Evolutionary conservation across 352 stramenopile species (phyloP).

Genomic region (Hyaloperonospora arabidopsidis): DNA sequence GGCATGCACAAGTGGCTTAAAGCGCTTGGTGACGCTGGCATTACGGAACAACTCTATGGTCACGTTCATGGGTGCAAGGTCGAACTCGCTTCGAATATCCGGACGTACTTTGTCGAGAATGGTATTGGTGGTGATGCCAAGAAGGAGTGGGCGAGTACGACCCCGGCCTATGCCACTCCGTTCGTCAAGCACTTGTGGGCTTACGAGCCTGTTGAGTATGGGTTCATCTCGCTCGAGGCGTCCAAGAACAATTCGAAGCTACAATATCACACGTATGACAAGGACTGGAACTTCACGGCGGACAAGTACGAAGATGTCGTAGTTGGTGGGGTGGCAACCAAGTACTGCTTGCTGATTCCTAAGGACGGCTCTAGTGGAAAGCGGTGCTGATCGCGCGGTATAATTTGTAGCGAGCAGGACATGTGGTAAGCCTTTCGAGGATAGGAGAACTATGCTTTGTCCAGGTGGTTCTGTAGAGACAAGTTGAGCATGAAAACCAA

Average conservation of each 20-base stretch:
- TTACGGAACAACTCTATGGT: constrained; percentile 39
- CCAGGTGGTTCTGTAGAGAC: too few species aligned
- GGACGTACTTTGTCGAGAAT: constrained; percentile 61
- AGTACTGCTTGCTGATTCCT: too few species aligned
- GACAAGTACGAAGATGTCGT: too few species aligned
- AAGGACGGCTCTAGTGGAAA: too few species aligned
- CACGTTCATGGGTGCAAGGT: constrained; percentile 33
- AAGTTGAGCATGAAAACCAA: too few species aligned
- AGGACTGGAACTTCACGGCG: too few species aligned
- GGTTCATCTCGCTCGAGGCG: constrained; percentile 33
- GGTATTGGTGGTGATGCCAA: constrained; percentile 52
- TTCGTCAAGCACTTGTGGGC: constrained; percentile 46
- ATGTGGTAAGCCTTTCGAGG: too few species aligned
- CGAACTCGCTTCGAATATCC: constrained; percentile 35
- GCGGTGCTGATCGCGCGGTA: too few species aligned
- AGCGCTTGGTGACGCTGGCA: constrained; percentile 11
- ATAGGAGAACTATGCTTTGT: too few species aligned
- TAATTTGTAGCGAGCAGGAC: too few species aligned
- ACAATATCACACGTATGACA: too few species aligned
- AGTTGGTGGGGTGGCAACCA: too few species aligned
- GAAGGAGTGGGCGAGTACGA: constrained; percentile 41
- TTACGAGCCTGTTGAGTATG: constrained; percentile 18
- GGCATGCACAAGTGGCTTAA: constrained; percentile 15
- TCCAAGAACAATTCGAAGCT: constrained; percentile 3
- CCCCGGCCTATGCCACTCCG: constrained; percentile 30